Evolutionary conservation across 352 stramenopile genomes (phyloP).

Genomic region (Globisporangium echinulatum): DNA sequence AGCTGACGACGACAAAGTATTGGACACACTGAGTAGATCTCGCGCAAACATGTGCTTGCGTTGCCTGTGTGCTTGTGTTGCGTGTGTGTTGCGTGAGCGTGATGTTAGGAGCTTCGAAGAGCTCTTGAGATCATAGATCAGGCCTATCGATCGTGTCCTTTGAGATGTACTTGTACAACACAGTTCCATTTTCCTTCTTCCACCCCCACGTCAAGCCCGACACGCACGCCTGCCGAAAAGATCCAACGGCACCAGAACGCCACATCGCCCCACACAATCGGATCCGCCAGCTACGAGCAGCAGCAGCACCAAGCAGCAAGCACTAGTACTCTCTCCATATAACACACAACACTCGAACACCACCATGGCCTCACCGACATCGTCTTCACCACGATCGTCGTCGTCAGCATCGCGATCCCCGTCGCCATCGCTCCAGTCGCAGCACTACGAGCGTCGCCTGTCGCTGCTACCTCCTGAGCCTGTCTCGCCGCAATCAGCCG

Average conservation of each 20-base stretch:
- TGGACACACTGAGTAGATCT: too few species aligned
- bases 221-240: background rate
- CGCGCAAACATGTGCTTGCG: too few species aligned
- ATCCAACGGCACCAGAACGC: background rate
- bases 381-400: background rate
- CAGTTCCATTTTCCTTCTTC: background rate
- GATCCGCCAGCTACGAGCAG: constrained; percentile 6
- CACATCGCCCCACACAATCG: background rate
- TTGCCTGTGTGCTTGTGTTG: too few species aligned
- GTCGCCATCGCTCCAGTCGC: background rate
- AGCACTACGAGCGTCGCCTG: background rate
- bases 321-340: background rate
- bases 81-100: too few species aligned
- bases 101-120: too few species aligned
- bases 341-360: too few species aligned
- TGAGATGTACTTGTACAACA: too few species aligned
- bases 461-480: background rate
- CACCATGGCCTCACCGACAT: constrained; percentile 3
- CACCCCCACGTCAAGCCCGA: background rate
- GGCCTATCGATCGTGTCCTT: background rate
- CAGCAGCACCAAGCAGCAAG: background rate
- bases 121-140: too few species aligned
- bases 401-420: background rate
- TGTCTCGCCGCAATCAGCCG: background rate
- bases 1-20: too few species aligned